phyloP scores from a whole-genome alignment of 83 land plant genomes.

The Diphasiastrum complanatum region DNA sequence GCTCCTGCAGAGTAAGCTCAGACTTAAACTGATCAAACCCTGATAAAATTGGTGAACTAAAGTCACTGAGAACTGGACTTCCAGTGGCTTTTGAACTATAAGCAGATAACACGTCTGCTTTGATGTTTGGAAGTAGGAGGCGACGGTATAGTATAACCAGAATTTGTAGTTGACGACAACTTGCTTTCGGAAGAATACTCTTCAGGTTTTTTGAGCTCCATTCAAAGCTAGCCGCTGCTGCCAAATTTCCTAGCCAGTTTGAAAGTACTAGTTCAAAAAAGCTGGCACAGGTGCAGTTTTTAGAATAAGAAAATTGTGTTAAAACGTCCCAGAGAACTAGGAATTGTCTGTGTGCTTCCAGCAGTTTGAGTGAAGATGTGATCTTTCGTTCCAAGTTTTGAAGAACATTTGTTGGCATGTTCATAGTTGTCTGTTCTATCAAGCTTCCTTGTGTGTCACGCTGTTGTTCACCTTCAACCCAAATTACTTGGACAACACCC shows the following conservation, averaged over 20 bases:
- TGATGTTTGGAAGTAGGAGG: constrained; percentile 10
- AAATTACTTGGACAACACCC: constrained; percentile 31
- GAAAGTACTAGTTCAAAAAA: neutral
- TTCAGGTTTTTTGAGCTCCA: neutral
- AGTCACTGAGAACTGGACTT: too few relatives aligned
- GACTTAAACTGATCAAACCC: too few relatives aligned
- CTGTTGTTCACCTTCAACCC: constrained; percentile 23
- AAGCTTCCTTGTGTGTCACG: neutral
- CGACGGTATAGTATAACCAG: constrained; percentile 21
- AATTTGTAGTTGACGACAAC: constrained; percentile 24
- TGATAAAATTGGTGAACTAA: too few relatives aligned
- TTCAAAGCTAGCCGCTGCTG: neutral
- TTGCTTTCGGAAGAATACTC: constrained; percentile 3
- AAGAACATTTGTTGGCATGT: constrained; percentile 2
- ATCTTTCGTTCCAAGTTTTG: constrained; percentile 14
- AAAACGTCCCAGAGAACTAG: constrained; percentile 31
- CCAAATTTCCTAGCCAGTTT: constrained; percentile 14
- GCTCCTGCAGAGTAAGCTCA: constrained; percentile 9
- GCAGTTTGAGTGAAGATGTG: constrained; percentile 15
- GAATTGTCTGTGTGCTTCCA: constrained; percentile 12
- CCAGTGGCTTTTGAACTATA: neutral
- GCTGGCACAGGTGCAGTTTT: neutral
- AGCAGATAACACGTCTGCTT: constrained; percentile 12
- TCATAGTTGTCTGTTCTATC: neutral
- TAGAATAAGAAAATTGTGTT: constrained; percentile 13